A percentile compares a stretch with the other conserved stretches of the same genome.
Evolutionary conservation across 768 basidiomycete species (phyloP).

Genomic region (Lentinula sp.): DNA sequence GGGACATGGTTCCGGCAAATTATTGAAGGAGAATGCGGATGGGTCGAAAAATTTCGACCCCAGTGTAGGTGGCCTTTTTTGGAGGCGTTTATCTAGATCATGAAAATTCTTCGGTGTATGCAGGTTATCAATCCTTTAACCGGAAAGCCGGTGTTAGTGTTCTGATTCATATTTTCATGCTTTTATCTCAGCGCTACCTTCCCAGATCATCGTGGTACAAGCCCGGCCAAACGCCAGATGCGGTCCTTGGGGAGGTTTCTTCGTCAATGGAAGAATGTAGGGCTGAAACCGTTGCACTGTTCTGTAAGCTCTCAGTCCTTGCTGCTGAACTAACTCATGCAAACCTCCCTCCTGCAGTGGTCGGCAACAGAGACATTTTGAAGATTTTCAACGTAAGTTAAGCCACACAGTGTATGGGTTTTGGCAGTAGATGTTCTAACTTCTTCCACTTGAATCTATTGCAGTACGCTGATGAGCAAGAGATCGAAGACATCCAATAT

Average conservation of each 20-base stretch:
- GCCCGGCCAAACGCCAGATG: slow-evolving; percentile 76
- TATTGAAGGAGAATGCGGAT: slow-evolving; percentile 70
- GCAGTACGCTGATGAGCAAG: slow-evolving; percentile 63
- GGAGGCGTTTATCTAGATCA: slow-evolving; percentile 34
- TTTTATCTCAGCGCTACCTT: not conserved
- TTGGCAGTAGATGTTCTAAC: no score
- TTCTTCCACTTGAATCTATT: not conserved
- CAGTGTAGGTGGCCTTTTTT: slow-evolving; percentile 9
- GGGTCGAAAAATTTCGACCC: slow-evolving; percentile 82
- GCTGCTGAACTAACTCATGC: not conserved
- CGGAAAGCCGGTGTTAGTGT: slow-evolving; percentile 59
- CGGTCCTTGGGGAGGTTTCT: slow-evolving; percentile 81
- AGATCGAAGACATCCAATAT: slow-evolving; percentile 73
- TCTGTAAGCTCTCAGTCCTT: slow-evolving; percentile 39
- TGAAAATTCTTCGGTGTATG: not conserved
- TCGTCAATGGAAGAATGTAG: slow-evolving; percentile 92
- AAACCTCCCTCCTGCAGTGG: slow-evolving; percentile 36
- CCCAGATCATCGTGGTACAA: slow-evolving; percentile 80
- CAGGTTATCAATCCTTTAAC: slow-evolving; percentile 81
- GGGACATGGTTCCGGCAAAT: slow-evolving; percentile 80
- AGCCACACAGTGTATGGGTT: not conserved
- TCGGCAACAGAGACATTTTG: slow-evolving; percentile 69
- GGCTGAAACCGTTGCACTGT: slow-evolving; percentile 84
- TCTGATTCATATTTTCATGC: slow-evolving; percentile 1
- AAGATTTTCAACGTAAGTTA: slow-evolving; percentile 68